Evolutionary conservation across 768 basidiomycete genomes (phyloP), one percentile per base, ranked within the genome.

Genomic region (Tylopilus balloui): DNA sequence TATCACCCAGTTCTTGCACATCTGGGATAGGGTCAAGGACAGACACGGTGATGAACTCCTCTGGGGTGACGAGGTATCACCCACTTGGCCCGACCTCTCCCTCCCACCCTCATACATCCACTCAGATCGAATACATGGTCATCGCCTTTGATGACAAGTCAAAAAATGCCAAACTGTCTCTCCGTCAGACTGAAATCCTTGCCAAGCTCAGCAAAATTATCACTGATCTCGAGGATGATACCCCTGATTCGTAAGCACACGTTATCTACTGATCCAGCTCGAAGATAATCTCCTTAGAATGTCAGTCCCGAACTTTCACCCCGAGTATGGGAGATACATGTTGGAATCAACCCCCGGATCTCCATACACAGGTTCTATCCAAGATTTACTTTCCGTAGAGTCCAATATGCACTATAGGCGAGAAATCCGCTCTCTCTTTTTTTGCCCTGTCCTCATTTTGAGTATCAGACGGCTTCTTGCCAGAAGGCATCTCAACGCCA

Each of bases 291-390:
- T 38, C 39, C 52, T 31, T 51, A 92, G 87, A 31, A 72, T 83
- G 37, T 75, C 83, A 3, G 79, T 92, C 21, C 96, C 96, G 2
- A 88, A 85, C 12, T 98, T 94, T 63, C 96, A 98, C 64, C 95
- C 95, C 15, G 96, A 99, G 69, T 99, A 97, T 72, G 96, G 96
- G 34, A 80, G 94, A 32, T 98, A 90, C 73, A 99, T 99, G 96
- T 78, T 99, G 45, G 96, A 99, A 67, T 92, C 92, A 3, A 99
- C 95, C 1, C 96, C 96, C 0, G 96, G 96, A 3, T 83, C 85
- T 42, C 96, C 96, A 2, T 98, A 97, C 71, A 87, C 90, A 6
- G 92, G 91, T 10, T 85, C 80, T 14, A 81, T 98, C 34, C 76
- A 77, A 21, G 92, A 95, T 67, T 77, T 98, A 17, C 74, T 98